These are phyloP conservation scores for Lolium rigidum DNA, from an alignment of 176 grass and related monocot genomes.

Conservation along the genomic window DNA sequence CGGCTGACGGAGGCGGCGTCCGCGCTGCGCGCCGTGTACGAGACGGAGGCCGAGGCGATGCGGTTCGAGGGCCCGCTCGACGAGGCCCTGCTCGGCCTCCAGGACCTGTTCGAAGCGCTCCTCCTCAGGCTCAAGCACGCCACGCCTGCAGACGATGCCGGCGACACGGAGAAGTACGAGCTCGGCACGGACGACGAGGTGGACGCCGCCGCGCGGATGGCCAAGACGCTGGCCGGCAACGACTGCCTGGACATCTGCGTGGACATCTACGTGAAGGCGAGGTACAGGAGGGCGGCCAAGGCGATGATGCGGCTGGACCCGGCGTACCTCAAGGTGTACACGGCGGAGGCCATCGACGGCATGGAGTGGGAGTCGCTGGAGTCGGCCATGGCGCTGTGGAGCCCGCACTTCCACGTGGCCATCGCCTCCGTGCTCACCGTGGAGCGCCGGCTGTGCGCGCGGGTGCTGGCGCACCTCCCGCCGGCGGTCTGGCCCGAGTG, in stretches of 20 bases:
- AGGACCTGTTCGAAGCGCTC: constrained; percentile 60
- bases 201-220: constrained; percentile 51
- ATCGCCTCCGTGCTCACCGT: constrained; percentile 52
- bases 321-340: constrained; percentile 66
- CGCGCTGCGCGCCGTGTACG: constrained; percentile 58
- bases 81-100: constrained; percentile 62
- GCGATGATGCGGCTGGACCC: constrained; percentile 74
- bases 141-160: neutral
- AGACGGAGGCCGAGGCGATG: constrained; percentile 64
- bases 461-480: constrained; percentile 49
- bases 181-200: constrained; percentile 55
- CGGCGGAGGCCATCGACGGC: constrained; percentile 58
- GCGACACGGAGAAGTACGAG: neutral
- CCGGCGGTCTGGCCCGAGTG: constrained; percentile 67
- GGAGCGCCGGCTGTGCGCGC: constrained; percentile 61
- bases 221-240: constrained; percentile 63
- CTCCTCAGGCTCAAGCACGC: constrained; percentile 64
- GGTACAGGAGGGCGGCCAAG: constrained; percentile 74
- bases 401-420: constrained; percentile 61
- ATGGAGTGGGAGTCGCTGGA: constrained; percentile 76
- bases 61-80: constrained; percentile 71
- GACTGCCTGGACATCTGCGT: constrained; percentile 76
- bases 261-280: constrained; percentile 69
- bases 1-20: constrained; percentile 51
- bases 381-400: constrained; percentile 62